Evolutionary conservation across 306 rosid genomes (phyloP).

Genomic region (Cucumis sativus): DNA sequence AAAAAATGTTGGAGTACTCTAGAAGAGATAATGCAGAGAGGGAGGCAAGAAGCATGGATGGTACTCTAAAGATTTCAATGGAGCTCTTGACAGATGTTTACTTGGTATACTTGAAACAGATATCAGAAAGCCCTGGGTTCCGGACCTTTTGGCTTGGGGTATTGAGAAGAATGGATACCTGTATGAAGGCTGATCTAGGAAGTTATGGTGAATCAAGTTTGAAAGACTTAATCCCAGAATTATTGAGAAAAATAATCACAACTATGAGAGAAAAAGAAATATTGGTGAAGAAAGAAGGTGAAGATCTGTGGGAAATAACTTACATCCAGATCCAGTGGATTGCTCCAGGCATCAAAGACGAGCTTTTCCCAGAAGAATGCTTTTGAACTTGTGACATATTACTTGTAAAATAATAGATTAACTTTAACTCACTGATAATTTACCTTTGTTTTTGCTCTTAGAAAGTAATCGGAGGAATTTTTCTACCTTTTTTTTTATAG

Average conservation of each 20-base stretch:
- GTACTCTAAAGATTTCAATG: constrained; percentile 64
- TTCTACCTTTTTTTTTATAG: background rate
- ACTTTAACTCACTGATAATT: background rate
- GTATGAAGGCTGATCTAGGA: constrained; percentile 82
- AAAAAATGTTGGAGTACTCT: constrained; percentile 86
- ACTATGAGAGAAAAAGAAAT: constrained; percentile 57
- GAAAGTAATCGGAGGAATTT: background rate
- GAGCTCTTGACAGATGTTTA: constrained; percentile 59
- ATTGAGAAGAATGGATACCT: constrained; percentile 87
- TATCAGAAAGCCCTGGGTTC: constrained; percentile 42
- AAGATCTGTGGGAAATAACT: constrained; percentile 77
- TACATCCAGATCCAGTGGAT: constrained; percentile 89
- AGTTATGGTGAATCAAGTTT: constrained; percentile 44
- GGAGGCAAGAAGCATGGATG: constrained; percentile 92
- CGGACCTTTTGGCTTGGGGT: constrained; percentile 78
- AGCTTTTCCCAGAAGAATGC: constrained; percentile 46
- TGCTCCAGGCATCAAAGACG: constrained; percentile 69
- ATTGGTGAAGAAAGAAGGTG: constrained; percentile 44
- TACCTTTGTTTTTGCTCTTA: background rate
- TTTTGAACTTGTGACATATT: background rate
- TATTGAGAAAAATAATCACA: constrained; percentile 54
- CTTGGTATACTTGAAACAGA: constrained; percentile 45
- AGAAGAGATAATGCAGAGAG: constrained; percentile 72
- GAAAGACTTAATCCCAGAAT: constrained; percentile 42
- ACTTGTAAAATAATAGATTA: background rate